These are phyloP conservation scores for Phytophthora sansomeana DNA, from an alignment of 352 stramenopile species.

Conservation along the genomic window DNA sequence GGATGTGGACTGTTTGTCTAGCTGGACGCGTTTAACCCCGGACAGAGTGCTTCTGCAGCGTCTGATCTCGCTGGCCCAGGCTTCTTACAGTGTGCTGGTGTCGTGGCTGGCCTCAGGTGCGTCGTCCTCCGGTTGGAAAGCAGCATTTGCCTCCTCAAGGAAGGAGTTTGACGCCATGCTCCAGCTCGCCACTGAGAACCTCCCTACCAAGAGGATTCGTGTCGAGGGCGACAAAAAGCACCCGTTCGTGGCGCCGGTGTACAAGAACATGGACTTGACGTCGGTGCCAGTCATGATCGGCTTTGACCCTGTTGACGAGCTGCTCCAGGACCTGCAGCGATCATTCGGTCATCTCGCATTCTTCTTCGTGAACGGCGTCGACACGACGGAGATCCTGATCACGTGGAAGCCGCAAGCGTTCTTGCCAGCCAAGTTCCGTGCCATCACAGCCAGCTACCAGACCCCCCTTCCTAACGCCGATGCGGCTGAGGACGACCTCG, in stretches of 20 bases:
- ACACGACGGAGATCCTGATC: conserved; percentile 70
- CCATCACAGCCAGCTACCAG: conserved; percentile 73
- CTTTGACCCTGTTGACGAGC: conserved; percentile 78
- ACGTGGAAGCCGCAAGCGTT: conserved; percentile 87
- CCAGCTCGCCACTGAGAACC: conserved; percentile 53
- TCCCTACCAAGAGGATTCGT: conserved; percentile 72
- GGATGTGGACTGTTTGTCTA: conserved; percentile 80
- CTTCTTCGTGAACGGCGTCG: conserved; percentile 83
- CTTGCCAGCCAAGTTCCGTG: conserved; percentile 80
- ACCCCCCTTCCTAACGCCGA: conserved; percentile 54
- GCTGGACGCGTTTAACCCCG: conserved; percentile 76
- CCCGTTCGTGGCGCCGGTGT: conserved; percentile 73
- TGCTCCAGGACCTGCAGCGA: conserved; percentile 63
- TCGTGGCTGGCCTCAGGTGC: conserved; percentile 68
- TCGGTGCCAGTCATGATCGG: conserved; percentile 70
- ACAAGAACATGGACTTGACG: conserved; percentile 89
- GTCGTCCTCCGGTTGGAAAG: conserved; percentile 68
- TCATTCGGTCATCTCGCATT: conserved; percentile 74
- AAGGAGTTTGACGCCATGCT: conserved; percentile 76
- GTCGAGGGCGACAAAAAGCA: conserved; percentile 62
- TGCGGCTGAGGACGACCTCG: conserved; percentile 32
- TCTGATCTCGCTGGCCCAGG: conserved; percentile 64
- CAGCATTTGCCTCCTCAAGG: conserved; percentile 59
- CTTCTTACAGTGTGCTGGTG: conserved; percentile 61
- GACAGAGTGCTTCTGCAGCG: conserved; percentile 75